A percentile compares a stretch with the other conserved stretches of the same genome.
Conservation (phyloP, 164 flowering plant species). For the Stephania yunnanensis region DNA sequence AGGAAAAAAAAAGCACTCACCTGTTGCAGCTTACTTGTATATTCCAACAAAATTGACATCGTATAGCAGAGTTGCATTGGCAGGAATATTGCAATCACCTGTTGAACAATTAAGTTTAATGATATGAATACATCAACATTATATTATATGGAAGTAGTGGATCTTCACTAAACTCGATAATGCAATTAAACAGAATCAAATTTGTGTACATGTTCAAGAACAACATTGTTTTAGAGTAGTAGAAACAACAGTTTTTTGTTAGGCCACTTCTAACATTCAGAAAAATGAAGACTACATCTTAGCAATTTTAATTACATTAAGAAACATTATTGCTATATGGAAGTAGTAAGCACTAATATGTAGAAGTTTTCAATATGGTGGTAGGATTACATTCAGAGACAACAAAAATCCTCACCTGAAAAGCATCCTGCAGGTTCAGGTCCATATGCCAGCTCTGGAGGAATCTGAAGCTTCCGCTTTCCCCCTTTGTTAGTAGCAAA, state of each 20-base stretch:
- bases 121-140: neutral
- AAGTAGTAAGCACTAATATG: no score
- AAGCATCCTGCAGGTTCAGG: slow-evolving; percentile 99
- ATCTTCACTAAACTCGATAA: neutral
- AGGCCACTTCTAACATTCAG: no score
- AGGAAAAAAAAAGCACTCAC: slow-evolving; percentile 3
- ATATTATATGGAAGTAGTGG: neutral
- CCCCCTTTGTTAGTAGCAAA: slow-evolving; percentile 48
- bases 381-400: no score
- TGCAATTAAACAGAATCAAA: neutral
- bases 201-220: neutral
- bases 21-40: slow-evolving; percentile 45
- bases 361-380: no score
- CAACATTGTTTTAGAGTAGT: neutral
- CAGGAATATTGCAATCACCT: slow-evolving; percentile 97
- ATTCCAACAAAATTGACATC: slow-evolving; percentile 67
- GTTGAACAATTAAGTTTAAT: neutral
- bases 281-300: no score
- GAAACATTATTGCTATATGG: no score
- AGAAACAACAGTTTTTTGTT: no score
- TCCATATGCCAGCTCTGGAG: slow-evolving; percentile 85
- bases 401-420: slow-evolving; percentile 42
- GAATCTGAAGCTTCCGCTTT: slow-evolving; percentile 78
- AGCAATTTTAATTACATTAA: no score
- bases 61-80: slow-evolving; percentile 79